A percentile compares a stretch with the other conserved stretches of the same genome.
These are phyloP conservation scores for Paecilomyces variotii DNA, from an alignment of 2,329 filamentous ascomycete genomes.

Conservation along the genomic window DNA sequence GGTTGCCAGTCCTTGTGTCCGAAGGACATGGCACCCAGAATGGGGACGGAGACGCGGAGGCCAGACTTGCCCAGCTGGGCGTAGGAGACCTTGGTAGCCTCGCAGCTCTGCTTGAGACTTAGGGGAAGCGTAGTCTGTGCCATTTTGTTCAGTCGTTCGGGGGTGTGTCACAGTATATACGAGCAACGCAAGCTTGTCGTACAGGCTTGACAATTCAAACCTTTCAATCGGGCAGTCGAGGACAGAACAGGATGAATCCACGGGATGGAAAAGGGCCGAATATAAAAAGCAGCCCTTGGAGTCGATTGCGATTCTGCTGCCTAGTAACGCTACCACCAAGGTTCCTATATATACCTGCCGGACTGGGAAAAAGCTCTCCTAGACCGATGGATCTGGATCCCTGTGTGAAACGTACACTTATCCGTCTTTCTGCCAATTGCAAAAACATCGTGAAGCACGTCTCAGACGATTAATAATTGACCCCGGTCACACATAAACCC, in stretches of 20 bases:
- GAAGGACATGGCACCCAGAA: slow-evolving; percentile 14
- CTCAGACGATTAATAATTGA: not conserved
- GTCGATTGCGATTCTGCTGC: not conserved
- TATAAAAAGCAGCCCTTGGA: not conserved
- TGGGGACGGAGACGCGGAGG: slow-evolving; percentile 15
- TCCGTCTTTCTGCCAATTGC: not conserved
- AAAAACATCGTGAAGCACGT: not conserved
- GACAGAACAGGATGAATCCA: not conserved
- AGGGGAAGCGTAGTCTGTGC: slow-evolving; percentile 1
- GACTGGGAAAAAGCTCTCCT: not conserved
- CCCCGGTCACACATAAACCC: not conserved
- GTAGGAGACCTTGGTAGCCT: slow-evolving; percentile 6
- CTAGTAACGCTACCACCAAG: not conserved
- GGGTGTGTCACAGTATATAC: not conserved
- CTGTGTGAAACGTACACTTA: not conserved
- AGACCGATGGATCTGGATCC: not conserved
- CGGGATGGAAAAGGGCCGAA: not conserved
- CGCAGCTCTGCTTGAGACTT: slow-evolving; percentile 2
- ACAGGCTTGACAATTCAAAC: not conserved
- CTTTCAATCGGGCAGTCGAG: not conserved
- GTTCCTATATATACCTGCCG: not conserved
- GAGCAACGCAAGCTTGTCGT: not conserved
- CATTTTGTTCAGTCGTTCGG: not conserved
- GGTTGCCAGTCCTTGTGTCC: slow-evolving; percentile 13
- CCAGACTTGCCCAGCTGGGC: slow-evolving; percentile 13